Evolutionary conservation across 2,329 filamentous ascomycete genomes (phyloP).

Genomic region (Neurospora crassa): DNA sequence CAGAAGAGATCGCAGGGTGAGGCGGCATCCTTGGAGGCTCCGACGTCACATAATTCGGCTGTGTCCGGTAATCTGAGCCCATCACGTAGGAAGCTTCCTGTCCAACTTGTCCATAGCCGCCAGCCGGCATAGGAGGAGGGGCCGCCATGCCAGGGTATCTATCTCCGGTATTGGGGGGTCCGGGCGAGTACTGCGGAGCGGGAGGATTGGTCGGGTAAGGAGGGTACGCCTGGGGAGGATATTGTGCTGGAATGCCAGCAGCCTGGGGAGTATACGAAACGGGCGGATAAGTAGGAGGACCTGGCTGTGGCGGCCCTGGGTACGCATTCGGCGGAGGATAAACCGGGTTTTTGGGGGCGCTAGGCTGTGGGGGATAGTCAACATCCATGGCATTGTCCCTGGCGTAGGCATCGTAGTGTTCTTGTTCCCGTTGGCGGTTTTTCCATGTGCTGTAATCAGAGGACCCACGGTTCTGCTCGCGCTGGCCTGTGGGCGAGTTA

Average conservation of each 20-base stretch:
- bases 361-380: constrained; percentile 13
- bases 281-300: constrained; percentile 20
- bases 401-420: constrained; percentile 9
- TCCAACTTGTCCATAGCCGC: constrained; percentile 22
- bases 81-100: constrained; percentile 13
- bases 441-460: constrained; percentile 20
- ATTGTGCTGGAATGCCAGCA: constrained; percentile 3
- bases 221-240: constrained; percentile 2
- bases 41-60: constrained; percentile 11
- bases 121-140: constrained; percentile 15
- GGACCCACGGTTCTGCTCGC: constrained; percentile 27
- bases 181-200: constrained; percentile 15
- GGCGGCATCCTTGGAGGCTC: constrained; percentile 18
- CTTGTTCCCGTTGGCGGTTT: constrained; percentile 14
- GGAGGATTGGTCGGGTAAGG: constrained; percentile 9
- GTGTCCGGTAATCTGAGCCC: constrained; percentile 14
- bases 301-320: constrained; percentile 10
- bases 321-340: constrained; percentile 5
- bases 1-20: constrained; percentile 20
- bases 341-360: constrained; percentile 9
- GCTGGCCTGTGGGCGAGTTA: constrained; percentile 45
- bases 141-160: constrained; percentile 15
- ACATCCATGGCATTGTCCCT: constrained; percentile 16
- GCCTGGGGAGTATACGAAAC: constrained; percentile 11
- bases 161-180: constrained; percentile 12